These are phyloP conservation scores for Przewalskia tangutica DNA, from an alignment of 257 asterid species.

Conservation along the genomic window DNA sequence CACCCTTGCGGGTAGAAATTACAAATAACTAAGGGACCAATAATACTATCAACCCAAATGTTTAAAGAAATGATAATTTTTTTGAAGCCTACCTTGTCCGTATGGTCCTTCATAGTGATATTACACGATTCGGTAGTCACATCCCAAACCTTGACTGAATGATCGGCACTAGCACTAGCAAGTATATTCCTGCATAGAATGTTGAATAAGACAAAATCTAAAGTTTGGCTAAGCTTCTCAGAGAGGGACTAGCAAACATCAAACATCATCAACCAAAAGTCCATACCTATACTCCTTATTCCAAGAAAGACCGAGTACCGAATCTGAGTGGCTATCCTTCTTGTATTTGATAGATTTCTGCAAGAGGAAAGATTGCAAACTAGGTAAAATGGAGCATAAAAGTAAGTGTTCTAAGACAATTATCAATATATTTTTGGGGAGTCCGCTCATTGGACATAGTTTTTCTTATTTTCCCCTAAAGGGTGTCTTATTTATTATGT, in stretches of 20 bases:
- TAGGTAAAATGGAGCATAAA: neutral
- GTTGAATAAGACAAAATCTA: neutral
- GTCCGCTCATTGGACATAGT: too few relatives aligned
- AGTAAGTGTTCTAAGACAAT: neutral
- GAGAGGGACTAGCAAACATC: neutral
- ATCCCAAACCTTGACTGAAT: constrained; percentile 82
- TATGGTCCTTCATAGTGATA: constrained; percentile 68
- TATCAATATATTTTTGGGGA: too few relatives aligned
- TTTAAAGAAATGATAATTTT: neutral
- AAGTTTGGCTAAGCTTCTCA: neutral
- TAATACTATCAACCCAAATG: neutral
- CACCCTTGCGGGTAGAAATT: too few relatives aligned
- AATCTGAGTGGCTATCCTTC: constrained; percentile 76
- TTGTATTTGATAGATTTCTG: constrained; percentile 67
- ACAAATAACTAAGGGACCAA: too few relatives aligned
- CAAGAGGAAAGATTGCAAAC: constrained; percentile 1
- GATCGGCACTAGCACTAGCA: constrained; percentile 94
- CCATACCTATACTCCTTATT: constrained; percentile 73
- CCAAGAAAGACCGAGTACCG: constrained; percentile 96
- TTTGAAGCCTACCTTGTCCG: constrained; percentile 55
- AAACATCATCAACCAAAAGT: neutral
- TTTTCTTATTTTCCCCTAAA: neutral
- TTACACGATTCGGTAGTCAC: constrained; percentile 63
- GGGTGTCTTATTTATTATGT: too few relatives aligned
- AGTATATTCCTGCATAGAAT: constrained; percentile 57